phyloP scores from a whole-genome alignment of 192 early-diverging fungal species.

The Coemansia furcata region DNA sequence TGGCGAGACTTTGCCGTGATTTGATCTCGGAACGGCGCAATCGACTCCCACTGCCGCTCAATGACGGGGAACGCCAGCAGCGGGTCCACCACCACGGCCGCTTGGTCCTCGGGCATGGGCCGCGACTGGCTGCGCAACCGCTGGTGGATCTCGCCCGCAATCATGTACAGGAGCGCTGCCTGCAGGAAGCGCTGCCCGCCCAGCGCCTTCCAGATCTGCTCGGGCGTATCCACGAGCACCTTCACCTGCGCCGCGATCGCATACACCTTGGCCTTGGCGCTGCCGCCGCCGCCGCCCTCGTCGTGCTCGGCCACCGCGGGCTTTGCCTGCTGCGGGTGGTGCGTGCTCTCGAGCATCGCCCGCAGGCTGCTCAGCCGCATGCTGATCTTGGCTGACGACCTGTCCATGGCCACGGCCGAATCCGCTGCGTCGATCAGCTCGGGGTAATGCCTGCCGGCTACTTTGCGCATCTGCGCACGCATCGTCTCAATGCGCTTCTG shows the following conservation, averaged over 20 bases:
- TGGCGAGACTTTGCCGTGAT: conserved; percentile 18
- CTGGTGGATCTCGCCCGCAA: conserved; percentile 32
- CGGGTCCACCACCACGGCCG: conserved; percentile 8
- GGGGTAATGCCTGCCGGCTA: conserved; percentile 36
- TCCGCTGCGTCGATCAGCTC: conserved; percentile 48
- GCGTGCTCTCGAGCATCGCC: conserved; percentile 15
- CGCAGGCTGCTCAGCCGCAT: conserved; percentile 12
- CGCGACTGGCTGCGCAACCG: conserved; percentile 15
- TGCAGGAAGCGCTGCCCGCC: conserved; percentile 28
- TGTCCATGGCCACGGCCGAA: conserved; percentile 37
- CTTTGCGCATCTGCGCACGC: conserved; percentile 33
- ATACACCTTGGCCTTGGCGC: conserved; percentile 14
- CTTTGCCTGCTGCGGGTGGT: background rate
- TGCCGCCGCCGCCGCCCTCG: no score
- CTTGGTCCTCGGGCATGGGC: background rate
- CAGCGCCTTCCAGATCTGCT: conserved; percentile 47
- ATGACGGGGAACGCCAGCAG: conserved; percentile 43
- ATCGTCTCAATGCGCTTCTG: conserved; percentile 25
- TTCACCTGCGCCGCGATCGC: conserved; percentile 47
- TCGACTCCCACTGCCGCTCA: conserved; percentile 35
- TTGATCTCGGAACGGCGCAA: conserved; percentile 38
- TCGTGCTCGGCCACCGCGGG: background rate
- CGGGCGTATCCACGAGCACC: conserved; percentile 45
- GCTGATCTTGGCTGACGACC: conserved; percentile 17
- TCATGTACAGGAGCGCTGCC: conserved; percentile 40